Evolutionary conservation across 352 stramenopile genomes (phyloP).

Genomic region (Thraustochytrium striatum): DNA sequence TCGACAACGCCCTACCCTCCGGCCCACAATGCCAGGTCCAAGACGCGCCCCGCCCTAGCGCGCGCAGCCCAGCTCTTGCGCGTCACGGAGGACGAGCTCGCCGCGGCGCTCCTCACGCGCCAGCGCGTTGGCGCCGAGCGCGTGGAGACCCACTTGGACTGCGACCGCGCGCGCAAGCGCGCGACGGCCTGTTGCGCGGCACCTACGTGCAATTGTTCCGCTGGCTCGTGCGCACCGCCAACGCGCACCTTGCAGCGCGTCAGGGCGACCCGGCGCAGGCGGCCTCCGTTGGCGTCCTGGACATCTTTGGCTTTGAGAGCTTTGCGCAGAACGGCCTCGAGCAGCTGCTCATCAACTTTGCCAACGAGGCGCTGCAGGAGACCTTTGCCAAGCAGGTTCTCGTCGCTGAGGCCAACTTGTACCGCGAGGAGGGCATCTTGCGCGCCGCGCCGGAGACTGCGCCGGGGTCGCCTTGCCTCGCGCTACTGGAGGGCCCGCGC

Average conservation of each 20-base stretch:
- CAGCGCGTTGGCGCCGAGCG: conserved; percentile 12
- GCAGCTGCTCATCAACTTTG: conserved; percentile 80
- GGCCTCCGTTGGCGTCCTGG: conserved; percentile 83
- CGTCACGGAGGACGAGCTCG: background rate
- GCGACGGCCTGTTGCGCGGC: conserved; percentile 73
- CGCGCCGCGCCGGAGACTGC: background rate
- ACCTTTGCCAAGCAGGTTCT: conserved; percentile 83
- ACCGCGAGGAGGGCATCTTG: conserved; percentile 62
- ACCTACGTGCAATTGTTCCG: conserved; percentile 91
- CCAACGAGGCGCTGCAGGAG: conserved; percentile 76
- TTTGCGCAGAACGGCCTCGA: conserved; percentile 88
- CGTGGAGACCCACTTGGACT: background rate
- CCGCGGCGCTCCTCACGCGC: background rate
- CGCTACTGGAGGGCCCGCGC: background rate
- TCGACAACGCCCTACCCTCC: conserved; percentile 57
- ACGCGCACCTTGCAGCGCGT: background rate
- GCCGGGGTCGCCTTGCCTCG: background rate
- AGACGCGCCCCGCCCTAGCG: background rate
- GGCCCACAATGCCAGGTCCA: background rate
- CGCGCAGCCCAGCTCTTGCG: background rate
- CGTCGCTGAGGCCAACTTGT: conserved; percentile 74
- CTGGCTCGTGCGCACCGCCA: conserved; percentile 73
- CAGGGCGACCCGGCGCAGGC: background rate
- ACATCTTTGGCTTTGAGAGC: conserved; percentile 96
- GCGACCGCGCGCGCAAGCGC: background rate